Evolutionary conservation across 139 green algal genomes (phyloP), one percentile per base, ranked within the genome.

Genomic region (Tetraselmis striata): DNA sequence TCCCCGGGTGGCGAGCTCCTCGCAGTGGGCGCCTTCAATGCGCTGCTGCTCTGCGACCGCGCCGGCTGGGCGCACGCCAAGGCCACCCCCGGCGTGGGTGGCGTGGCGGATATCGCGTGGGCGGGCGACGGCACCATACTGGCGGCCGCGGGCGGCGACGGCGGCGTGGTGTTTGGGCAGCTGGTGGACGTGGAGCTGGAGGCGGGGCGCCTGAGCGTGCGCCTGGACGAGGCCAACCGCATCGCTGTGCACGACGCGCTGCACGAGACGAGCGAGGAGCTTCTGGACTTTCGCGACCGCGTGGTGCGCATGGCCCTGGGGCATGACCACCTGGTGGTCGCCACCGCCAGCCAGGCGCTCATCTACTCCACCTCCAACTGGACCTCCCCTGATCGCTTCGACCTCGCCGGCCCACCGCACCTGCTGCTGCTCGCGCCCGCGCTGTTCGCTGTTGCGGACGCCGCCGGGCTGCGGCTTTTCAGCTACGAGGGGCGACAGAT

Each of bases 301-400:
- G 93, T 95, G 75, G 83, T 94, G 76, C 91, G 92, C 86, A 87
- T 93, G 81, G 89, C 81, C 28, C 83, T 95, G 2, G 92, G 88
- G 91, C 28, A 81, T 79, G 85, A 85, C 32, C 90, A 95, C 85
- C 85, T 96, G n/a, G 88, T 96, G 28, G 90, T 95, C 30, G 85
- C 88, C n/a, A 95, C 92, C 18, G 79, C 88, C 31, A 93, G 84
- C 23, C 93, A 96, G 84, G 93, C 87, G 79, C 89, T 91, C 85
- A 86, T 96, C 28, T 95, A 93, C 87, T 85, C 45, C 80, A 90
- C 86, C 28, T 78, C 24, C 59, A 94, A 93, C 84, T 91, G 86
- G 31, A 91, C 89, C 86, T 93, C 90, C 59, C 92, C 92, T 1
- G 87, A 94, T 83, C 94, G 94, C 30, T 90, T 94, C 86, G 91